A percentile compares a stretch with the other conserved stretches of the same genome.
These are phyloP conservation scores for Fraxinus ornus DNA, from an alignment of 305 asterid genomes.

Conservation along the genomic window DNA sequence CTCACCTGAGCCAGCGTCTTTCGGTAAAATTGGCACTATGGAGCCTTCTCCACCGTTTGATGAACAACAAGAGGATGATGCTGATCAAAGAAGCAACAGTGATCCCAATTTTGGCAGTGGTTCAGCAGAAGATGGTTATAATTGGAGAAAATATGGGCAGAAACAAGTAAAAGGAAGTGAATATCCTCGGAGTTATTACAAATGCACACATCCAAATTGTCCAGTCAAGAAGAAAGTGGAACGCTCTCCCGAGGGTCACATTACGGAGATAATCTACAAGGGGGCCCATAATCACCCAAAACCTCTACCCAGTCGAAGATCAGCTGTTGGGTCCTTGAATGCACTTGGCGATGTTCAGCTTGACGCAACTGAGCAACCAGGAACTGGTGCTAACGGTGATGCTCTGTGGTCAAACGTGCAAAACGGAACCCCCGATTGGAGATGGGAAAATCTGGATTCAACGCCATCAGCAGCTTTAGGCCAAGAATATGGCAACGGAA, in stretches of 20 bases:
- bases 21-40: slow-evolving; percentile 31
- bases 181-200: slow-evolving; percentile 65
- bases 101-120: slow-evolving; percentile 13
- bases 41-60: slow-evolving; percentile 46
- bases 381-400: slow-evolving; percentile 27
- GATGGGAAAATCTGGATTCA: slow-evolving; percentile 46
- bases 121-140: slow-evolving; percentile 57
- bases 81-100: slow-evolving; percentile 34
- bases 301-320: slow-evolving; percentile 53
- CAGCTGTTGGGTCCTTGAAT: slow-evolving; percentile 33
- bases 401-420: slow-evolving; percentile 47
- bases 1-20: slow-evolving; percentile 37
- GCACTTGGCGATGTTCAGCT: slow-evolving; percentile 31
- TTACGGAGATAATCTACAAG: slow-evolving; percentile 57
- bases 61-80: slow-evolving; percentile 44
- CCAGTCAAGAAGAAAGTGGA: slow-evolving; percentile 67
- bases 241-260: slow-evolving; percentile 51
- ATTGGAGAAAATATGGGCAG: slow-evolving; percentile 73
- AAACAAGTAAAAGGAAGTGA: slow-evolving; percentile 69
- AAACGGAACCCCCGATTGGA: slow-evolving; percentile 47
- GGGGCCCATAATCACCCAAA: slow-evolving; percentile 60
- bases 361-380: slow-evolving; percentile 34
- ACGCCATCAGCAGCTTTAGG: slow-evolving; percentile 40
- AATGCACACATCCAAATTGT: slow-evolving; percentile 55
- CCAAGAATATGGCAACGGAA: slow-evolving; percentile 47